phyloP scores from a whole-genome alignment of 306 rosid species.

The Cercis canadensis region DNA sequence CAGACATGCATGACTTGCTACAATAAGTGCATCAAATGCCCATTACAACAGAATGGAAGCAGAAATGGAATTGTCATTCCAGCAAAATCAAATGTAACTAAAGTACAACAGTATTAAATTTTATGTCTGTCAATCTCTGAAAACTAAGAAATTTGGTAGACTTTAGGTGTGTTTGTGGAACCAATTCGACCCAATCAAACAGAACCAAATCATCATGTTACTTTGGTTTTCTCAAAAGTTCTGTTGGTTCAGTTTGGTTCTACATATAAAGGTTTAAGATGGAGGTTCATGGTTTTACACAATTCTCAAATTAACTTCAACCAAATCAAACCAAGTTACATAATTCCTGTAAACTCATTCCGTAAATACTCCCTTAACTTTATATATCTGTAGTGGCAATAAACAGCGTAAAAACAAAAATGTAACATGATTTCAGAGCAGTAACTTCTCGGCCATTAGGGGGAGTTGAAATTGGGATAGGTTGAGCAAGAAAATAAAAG shows the following conservation, averaged over 20 bases:
- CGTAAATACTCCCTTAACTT: neutral
- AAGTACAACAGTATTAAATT: too few relatives aligned
- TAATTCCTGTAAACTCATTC: neutral
- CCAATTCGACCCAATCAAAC: conserved; percentile 1
- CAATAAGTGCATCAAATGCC: too few relatives aligned
- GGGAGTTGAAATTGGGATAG: neutral
- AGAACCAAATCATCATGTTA: neutral
- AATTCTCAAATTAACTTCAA: too few relatives aligned
- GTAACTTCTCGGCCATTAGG: neutral
- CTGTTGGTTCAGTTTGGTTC: neutral
- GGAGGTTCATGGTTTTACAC: too few relatives aligned
- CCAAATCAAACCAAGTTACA: neutral
- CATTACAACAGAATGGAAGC: too few relatives aligned
- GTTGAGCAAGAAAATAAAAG: neutral
- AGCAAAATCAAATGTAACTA: too few relatives aligned
- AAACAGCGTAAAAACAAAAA: neutral
- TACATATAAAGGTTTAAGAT: too few relatives aligned
- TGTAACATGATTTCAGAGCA: conserved; percentile 6
- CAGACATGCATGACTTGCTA: too few relatives aligned
- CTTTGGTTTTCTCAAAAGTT: conserved; percentile 1
- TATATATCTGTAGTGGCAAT: neutral
- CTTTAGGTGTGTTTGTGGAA: neutral
- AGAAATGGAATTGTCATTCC: too few relatives aligned
- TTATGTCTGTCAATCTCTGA: too few relatives aligned
- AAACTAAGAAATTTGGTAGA: too few relatives aligned